A percentile compares a stretch with the other conserved stretches of the same genome.
phyloP scores from a whole-genome alignment of 2,329 filamentous ascomycete genomes.

The Trichoderma gracile region DNA sequence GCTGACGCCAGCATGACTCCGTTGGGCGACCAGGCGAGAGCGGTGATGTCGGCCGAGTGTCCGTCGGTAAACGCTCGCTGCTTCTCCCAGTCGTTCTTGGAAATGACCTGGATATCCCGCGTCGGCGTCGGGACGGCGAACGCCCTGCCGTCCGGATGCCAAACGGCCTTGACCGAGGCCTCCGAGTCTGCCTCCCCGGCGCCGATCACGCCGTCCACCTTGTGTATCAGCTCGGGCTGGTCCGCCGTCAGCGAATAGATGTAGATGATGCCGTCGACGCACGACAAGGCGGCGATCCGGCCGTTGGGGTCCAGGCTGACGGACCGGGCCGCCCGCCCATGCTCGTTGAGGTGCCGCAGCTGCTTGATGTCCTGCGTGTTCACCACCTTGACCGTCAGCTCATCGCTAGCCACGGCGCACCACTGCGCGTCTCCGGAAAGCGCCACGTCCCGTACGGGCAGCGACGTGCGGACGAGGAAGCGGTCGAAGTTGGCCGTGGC shows the following conservation, averaged over 20 bases:
- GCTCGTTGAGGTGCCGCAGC: slow-evolving; percentile 78
- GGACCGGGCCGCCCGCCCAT: slow-evolving; percentile 85
- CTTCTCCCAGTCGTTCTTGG: slow-evolving; percentile 85
- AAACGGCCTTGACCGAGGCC: slow-evolving; percentile 71
- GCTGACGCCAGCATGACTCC: slow-evolving; percentile 79
- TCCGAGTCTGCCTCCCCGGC: slow-evolving; percentile 73
- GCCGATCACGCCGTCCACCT: slow-evolving; percentile 83
- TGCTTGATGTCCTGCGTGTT: slow-evolving; percentile 75
- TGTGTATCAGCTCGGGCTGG: slow-evolving; percentile 77
- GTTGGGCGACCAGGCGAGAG: slow-evolving; percentile 91
- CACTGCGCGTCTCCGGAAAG: slow-evolving; percentile 79
- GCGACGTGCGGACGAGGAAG: slow-evolving; percentile 78
- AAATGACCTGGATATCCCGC: slow-evolving; percentile 81
- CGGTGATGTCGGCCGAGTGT: slow-evolving; percentile 82
- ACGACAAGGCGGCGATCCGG: slow-evolving; percentile 74
- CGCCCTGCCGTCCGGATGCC: slow-evolving; percentile 93
- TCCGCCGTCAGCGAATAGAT: slow-evolving; percentile 80
- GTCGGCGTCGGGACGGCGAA: slow-evolving; percentile 84
- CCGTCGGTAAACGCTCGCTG: slow-evolving; percentile 77
- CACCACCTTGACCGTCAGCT: slow-evolving; percentile 87
- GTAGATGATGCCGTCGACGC: slow-evolving; percentile 86
- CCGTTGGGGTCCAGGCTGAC: slow-evolving; percentile 83
- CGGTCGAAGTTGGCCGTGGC: slow-evolving; percentile 72
- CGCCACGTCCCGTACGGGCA: slow-evolving; percentile 83
- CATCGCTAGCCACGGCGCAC: slow-evolving; percentile 96